Evolutionary conservation across 2,329 filamentous ascomycete genomes (phyloP).

Genomic region (Epichloe amarillans): DNA sequence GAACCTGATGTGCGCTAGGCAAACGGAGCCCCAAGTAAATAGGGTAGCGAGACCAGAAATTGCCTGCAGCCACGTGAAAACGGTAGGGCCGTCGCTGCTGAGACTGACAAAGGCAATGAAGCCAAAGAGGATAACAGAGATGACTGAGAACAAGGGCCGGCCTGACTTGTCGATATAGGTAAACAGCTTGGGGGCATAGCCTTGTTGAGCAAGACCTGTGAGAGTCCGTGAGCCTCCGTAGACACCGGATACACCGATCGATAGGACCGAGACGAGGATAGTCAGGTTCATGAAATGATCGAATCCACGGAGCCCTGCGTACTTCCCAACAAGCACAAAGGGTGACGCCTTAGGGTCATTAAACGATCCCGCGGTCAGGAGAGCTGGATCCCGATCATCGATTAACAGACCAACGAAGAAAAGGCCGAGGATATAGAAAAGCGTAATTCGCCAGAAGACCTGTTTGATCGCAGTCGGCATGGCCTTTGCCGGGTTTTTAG

Average conservation of each 20-base stretch:
- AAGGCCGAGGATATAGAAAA: constrained; percentile 41
- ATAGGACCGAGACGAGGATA: constrained; percentile 44
- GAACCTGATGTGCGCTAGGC: constrained; percentile 52
- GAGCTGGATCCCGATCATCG: constrained; percentile 28
- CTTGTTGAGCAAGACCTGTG: constrained; percentile 44
- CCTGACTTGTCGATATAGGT: constrained; percentile 44
- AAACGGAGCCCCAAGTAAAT: constrained; percentile 53
- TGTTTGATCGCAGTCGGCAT: constrained; percentile 78
- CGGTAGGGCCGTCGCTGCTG: constrained; percentile 27
- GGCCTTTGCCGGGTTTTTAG: constrained; percentile 54
- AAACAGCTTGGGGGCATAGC: constrained; percentile 43
- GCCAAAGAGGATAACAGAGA: constrained; percentile 33
- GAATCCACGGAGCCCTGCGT: constrained; percentile 37
- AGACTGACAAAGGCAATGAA: constrained; percentile 30
- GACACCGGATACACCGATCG: constrained; percentile 44
- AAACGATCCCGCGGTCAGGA: constrained; percentile 29
- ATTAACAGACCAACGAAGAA: constrained; percentile 39
- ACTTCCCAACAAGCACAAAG: constrained; percentile 44
- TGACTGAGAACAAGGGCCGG: constrained; percentile 38
- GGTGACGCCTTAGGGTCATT: constrained; percentile 29
- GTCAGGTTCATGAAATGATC: constrained; percentile 46
- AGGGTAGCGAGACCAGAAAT: constrained; percentile 48
- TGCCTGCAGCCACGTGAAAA: constrained; percentile 51
- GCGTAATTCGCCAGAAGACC: constrained; percentile 45
- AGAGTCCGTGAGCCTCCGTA: constrained; percentile 48